phyloP scores from a whole-genome alignment of 352 stramenopile genomes.

The Lagenidium giganteum region DNA sequence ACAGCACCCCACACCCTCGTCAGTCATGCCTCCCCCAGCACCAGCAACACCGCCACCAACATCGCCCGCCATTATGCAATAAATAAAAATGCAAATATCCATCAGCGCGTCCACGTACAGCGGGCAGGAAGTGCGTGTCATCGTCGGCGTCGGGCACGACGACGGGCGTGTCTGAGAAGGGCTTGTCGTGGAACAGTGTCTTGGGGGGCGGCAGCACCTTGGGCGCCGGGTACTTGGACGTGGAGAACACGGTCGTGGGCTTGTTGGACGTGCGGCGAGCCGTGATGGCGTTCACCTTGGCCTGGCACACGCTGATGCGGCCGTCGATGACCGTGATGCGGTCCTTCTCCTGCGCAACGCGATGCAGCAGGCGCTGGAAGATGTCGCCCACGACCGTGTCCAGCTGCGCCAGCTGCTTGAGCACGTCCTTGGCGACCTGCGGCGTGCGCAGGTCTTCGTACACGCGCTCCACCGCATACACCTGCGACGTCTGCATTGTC shows the following conservation, averaged over 20 bases:
- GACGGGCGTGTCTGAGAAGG: conserved; percentile 66
- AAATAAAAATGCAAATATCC: too few species aligned
- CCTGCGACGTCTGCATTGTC: conserved; percentile 80
- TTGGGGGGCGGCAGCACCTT: conserved; percentile 60
- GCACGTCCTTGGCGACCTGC: conserved; percentile 81
- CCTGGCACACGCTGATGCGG: too few species aligned
- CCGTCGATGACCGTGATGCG: too few species aligned
- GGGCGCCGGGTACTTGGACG: conserved; percentile 80
- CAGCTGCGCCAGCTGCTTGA: conserved; percentile 83
- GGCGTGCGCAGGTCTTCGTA: conserved; percentile 81
- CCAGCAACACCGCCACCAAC: too few species aligned
- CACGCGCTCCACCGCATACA: conserved; percentile 83
- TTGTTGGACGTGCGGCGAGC: too few species aligned
- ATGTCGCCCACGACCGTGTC: too few species aligned
- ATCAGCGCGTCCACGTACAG: conserved; percentile 28
- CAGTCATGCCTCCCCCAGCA: too few species aligned
- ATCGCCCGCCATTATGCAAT: too few species aligned
- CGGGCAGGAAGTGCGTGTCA: conserved; percentile 79
- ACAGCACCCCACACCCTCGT: too few species aligned
- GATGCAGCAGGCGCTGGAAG: too few species aligned
- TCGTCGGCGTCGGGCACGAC: conserved; percentile 65
- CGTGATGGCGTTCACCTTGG: conserved; percentile 2
- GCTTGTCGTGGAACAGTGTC: conserved; percentile 82
- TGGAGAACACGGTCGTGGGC: conserved; percentile 84
- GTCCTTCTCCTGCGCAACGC: conserved; percentile 73